Evolutionary conservation across 768 basidiomycete species (phyloP).

Genomic region (Pulveroboletus frians): DNA sequence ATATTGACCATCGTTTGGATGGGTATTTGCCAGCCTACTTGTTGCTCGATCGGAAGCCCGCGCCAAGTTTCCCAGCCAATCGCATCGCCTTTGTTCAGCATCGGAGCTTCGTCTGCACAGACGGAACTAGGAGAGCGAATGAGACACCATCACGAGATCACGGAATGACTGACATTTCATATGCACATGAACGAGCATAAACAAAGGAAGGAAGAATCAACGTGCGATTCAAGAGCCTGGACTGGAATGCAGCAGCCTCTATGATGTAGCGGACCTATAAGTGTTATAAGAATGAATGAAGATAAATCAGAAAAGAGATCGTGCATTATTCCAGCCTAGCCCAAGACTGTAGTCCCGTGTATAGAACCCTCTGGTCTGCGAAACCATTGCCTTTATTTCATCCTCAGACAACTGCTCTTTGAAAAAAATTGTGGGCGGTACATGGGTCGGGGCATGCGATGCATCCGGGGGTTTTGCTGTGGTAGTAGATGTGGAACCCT

Average conservation of each 20-base stretch:
- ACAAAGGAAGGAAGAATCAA: constrained; percentile 39
- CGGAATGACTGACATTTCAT: constrained; percentile 27
- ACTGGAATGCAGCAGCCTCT: constrained; percentile 37
- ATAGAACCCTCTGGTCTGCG: constrained; percentile 37
- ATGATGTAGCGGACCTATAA: constrained; percentile 41
- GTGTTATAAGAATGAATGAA: neutral
- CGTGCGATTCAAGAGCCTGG: constrained; percentile 36
- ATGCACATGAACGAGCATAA: constrained; percentile 42
- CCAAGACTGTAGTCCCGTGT: constrained; percentile 40
- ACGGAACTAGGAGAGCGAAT: constrained; percentile 17
- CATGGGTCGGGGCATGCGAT: neutral
- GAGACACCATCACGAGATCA: neutral
- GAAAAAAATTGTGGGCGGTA: neutral
- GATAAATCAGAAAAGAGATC: constrained; percentile 2
- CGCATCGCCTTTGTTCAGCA: constrained; percentile 40
- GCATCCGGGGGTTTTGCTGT: neutral
- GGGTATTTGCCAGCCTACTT: constrained; percentile 31
- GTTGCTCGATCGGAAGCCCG: constrained; percentile 30
- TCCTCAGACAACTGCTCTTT: constrained; percentile 24
- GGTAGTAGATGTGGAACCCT: neutral
- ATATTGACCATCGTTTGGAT: constrained; percentile 38
- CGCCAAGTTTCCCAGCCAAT: constrained; percentile 37
- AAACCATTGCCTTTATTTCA: constrained; percentile 32
- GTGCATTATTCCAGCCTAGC: constrained; percentile 43
- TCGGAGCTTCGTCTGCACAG: constrained; percentile 36